A percentile compares a stretch with the other conserved stretches of the same genome.
Evolutionary conservation across 2,329 filamentous ascomycete species (phyloP).

Genomic region (Fusarium sp.): DNA sequence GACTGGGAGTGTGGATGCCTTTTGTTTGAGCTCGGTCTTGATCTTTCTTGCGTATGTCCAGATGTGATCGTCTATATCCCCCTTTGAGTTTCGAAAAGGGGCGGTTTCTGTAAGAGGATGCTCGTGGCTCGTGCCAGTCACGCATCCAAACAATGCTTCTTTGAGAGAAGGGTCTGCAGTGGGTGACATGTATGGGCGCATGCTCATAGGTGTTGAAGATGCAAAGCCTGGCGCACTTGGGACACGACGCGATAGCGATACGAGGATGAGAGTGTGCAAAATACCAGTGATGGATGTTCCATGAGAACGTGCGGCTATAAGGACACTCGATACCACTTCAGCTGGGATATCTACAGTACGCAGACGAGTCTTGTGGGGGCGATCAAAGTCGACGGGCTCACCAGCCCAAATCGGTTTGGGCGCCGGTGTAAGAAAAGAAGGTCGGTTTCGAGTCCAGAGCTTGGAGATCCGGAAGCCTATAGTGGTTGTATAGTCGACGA

Average conservation of each 20-base stretch:
- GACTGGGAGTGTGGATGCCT: conserved; percentile 52
- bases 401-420: conserved; percentile 56
- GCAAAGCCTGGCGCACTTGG: conserved; percentile 54
- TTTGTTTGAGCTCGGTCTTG: conserved; percentile 52
- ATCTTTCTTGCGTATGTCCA: conserved; percentile 58
- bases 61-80: conserved; percentile 49
- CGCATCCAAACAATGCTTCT: conserved; percentile 55
- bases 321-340: conserved; percentile 48
- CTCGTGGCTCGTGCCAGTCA: conserved; percentile 53
- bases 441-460: conserved; percentile 57
- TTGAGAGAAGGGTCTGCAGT: conserved; percentile 48
- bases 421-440: conserved; percentile 53
- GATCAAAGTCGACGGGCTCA: conserved; percentile 51
- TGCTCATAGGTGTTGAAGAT: conserved; percentile 58
- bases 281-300: conserved; percentile 62
- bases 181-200: conserved; percentile 55
- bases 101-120: conserved; percentile 46
- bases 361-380: conserved; percentile 54
- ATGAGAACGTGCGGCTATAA: conserved; percentile 57
- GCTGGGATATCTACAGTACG: conserved; percentile 54
- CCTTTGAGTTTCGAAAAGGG: conserved; percentile 42
- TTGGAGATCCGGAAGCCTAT: conserved; percentile 55
- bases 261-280: conserved; percentile 60
- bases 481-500: conserved; percentile 57
- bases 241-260: conserved; percentile 56